A percentile compares a stretch with the other conserved stretches of the same genome.
Evolutionary conservation across 1,284 basidiomycete species (phyloP).

Genomic region (Serendipita sp.): DNA sequence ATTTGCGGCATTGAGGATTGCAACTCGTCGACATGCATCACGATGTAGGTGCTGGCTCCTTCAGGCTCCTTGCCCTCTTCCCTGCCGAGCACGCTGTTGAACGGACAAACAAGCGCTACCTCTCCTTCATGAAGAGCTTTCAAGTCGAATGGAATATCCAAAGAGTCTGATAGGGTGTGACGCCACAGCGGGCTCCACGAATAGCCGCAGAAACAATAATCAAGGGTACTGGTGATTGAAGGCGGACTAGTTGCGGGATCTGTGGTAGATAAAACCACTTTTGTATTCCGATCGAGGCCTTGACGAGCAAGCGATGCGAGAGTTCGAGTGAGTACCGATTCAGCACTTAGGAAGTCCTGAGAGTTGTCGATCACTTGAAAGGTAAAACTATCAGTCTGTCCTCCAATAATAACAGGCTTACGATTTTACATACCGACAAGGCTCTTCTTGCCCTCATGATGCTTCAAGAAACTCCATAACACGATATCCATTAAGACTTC

Average conservation of each 20-base stretch:
- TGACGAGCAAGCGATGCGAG: neutral
- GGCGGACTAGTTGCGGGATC: neutral
- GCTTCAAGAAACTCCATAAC: neutral
- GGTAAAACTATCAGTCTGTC: neutral
- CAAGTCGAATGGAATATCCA: too few relatives aligned
- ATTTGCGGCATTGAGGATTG: too few relatives aligned
- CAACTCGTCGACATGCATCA: too few relatives aligned
- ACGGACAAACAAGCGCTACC: too few relatives aligned
- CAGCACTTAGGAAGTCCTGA: neutral
- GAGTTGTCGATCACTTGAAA: neutral
- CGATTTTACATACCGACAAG: neutral
- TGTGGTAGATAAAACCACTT: neutral
- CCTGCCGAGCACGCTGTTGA: too few relatives aligned
- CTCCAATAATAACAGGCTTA: neutral
- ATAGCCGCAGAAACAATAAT: too few relatives aligned
- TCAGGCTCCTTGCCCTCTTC: too few relatives aligned
- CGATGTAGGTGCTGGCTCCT: too few relatives aligned
- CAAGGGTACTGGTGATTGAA: neutral
- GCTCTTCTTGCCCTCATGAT: neutral
- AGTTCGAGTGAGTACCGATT: neutral
- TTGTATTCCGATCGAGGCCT: neutral
- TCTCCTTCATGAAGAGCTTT: too few relatives aligned
- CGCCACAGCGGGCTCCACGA: too few relatives aligned
- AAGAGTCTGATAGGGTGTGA: too few relatives aligned
- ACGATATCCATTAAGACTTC: neutral